Percentiles rank a stretch among this genome's conserved stretches.
Conservation (phyloP, 805 yeast species). For the Clavispora santaluciae region DNA sequence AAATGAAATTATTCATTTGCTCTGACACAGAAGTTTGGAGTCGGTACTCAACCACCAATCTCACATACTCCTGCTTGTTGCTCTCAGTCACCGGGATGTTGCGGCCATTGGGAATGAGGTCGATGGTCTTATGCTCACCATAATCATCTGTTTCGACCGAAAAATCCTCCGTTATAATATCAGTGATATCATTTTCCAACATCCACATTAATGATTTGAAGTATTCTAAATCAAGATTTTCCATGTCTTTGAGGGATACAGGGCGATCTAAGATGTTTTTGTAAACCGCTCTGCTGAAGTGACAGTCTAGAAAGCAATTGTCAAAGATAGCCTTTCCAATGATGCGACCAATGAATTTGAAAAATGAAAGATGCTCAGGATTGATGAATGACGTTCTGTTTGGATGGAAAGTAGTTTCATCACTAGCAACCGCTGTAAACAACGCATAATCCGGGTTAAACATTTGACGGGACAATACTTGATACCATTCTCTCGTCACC, state of each 20-base stretch:
- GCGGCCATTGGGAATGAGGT: conserved; percentile 76
- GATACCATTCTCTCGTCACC: conserved; percentile 95
- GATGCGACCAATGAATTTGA: conserved; percentile 89
- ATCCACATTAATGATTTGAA: conserved; percentile 93
- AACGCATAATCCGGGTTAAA: conserved; percentile 93
- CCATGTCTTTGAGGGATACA: conserved; percentile 90
- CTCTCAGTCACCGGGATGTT: conserved; percentile 83
- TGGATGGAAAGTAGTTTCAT: conserved; percentile 92
- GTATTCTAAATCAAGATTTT: conserved; percentile 85
- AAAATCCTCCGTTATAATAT: conserved; percentile 89
- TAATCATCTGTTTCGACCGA: conserved; percentile 90
- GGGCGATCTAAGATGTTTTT: conserved; percentile 75
- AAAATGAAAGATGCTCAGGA: conserved; percentile 88
- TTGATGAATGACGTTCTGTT: conserved; percentile 88
- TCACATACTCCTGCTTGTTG: conserved; percentile 86
- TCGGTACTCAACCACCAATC: conserved; percentile 79
- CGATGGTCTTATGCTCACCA: conserved; percentile 82
- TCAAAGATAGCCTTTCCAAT: conserved; percentile 94
- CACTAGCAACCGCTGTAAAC: conserved; percentile 86
- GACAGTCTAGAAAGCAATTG: conserved; percentile 82
- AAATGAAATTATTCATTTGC: conserved; percentile 79
- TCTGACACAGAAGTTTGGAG: conserved; percentile 77
- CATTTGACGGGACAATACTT: conserved; percentile 89
- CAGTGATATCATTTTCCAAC: conserved; percentile 94
- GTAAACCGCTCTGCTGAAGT: conserved; percentile 92